Percentiles rank a stretch among this genome's conserved stretches.
Evolutionary conservation across 345 rosid genomes (phyloP).

Genomic region (Populus simonii): DNA sequence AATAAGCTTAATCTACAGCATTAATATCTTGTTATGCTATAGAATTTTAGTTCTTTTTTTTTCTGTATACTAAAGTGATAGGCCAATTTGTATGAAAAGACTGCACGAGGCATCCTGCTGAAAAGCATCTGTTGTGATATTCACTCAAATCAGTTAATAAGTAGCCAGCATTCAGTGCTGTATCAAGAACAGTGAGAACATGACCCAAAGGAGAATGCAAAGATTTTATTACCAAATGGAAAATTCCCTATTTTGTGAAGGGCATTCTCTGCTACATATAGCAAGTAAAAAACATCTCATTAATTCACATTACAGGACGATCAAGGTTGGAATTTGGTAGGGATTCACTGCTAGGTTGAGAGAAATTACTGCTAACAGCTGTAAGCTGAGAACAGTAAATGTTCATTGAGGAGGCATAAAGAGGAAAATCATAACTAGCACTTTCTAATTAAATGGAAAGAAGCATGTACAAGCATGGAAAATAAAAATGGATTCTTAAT

Average conservation of each 20-base stretch:
- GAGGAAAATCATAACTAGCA: too few species aligned
- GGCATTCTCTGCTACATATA: neutral
- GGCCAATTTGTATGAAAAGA: neutral
- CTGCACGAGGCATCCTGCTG: neutral
- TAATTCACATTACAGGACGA: neutral
- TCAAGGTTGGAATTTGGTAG: neutral
- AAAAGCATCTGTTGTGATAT: neutral
- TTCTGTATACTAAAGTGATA: neutral
- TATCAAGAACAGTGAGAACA: neutral
- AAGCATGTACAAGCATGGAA: neutral
- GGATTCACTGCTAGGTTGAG: neutral
- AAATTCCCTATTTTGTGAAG: neutral
- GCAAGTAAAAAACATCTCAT: neutral
- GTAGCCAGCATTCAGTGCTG: neutral
- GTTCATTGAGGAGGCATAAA: neutral
- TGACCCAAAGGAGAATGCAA: neutral
- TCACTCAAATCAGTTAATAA: neutral
- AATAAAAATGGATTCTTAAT: neutral
- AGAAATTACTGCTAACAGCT: neutral
- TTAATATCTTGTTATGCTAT: neutral
- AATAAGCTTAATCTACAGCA: neutral
- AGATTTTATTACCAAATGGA: neutral
- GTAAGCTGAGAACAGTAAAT: neutral
- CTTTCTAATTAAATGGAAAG: neutral
- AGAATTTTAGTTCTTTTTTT: neutral